Evolutionary conservation across 805 yeast species (phyloP), one percentile per base, ranked within the genome.

Genomic region (Barnettozyma siamensis): DNA sequence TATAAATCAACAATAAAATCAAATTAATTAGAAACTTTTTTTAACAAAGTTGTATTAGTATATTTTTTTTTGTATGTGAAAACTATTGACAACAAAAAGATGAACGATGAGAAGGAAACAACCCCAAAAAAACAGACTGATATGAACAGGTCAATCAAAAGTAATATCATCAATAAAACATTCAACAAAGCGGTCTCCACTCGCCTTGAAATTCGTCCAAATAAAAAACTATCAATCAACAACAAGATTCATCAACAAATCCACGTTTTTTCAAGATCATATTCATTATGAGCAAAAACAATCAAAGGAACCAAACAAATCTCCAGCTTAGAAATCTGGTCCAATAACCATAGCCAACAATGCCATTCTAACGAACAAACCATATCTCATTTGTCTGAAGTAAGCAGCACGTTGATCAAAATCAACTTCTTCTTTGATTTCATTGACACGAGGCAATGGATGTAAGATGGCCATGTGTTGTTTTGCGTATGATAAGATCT

Each of bases 301-400:
- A 21, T 21, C 9, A 21, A 21, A 21, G 24, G 24, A 21, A 21
- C 24, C 24, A 9, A 21, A 7, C 3, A n/a, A 20, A 13, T 21
- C 10, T 23, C 19, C 31, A 23, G 24, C 16, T 54, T 50, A 85
- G 50, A 83, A 78, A 62, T 88, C 96, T 57, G 87, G 88, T 60
- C 98, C 98, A 66, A 93, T 81, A 49, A 94, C 99, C 95, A 93
- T 84, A 42, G 98, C 96, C 62, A 93, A 76, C 55, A 93, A 72
- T 10, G 99, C 99, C 99, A 93, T 93, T 76, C 99, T 88, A 35
- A 94, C 96, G 62, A 83, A 93, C 64, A 93, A 74, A 47, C 99
- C 99, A 63, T 93, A 91, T 66, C 95, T 84, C 99, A 93, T 93
- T 74, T 93, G 98, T 78, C 99, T 85, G 76, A 93, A 93, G 73